A percentile compares a stretch with the other conserved stretches of the same genome.
Conservation (phyloP, 2,329 filamentous ascomycete species). For the Colletotrichum brevisporum region DNA sequence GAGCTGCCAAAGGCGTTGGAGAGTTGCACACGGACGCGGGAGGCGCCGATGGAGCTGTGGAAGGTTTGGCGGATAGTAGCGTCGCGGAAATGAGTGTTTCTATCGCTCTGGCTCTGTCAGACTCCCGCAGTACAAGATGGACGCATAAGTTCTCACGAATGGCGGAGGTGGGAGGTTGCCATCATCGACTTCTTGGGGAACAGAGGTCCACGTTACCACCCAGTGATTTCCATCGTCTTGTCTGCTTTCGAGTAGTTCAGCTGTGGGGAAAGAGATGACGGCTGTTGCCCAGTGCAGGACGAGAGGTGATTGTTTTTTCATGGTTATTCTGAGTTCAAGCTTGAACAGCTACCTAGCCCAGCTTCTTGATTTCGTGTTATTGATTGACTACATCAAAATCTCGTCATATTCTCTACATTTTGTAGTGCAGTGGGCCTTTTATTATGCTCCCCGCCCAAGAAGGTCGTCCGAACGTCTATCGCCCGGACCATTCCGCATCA, state of each 20-base stretch:
- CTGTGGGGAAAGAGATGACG: background rate
- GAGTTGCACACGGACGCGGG: conserved; percentile 72
- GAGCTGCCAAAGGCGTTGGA: conserved; percentile 76
- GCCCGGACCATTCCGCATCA: background rate
- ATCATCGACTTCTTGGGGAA: conserved; percentile 76
- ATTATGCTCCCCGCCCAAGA: background rate
- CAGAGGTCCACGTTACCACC: conserved; percentile 75
- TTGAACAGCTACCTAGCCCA: too few relatives aligned
- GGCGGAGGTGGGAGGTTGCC: conserved; percentile 72
- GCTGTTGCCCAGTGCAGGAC: conserved; percentile 2
- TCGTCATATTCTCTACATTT: background rate
- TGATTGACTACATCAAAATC: background rate
- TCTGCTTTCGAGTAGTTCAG: background rate
- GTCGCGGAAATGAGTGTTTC: conserved; percentile 66
- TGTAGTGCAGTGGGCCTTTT: too few relatives aligned
- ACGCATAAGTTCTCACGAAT: conserved; percentile 61
- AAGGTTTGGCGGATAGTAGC: conserved; percentile 77
- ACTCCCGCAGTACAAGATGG: background rate
- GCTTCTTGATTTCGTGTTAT: too few relatives aligned
- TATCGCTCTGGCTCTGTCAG: conserved; percentile 46
- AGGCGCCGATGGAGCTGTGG: conserved; percentile 69
- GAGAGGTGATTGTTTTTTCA: background rate
- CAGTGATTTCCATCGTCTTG: conserved; percentile 62
- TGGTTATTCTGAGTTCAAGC: background rate
- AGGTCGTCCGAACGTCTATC: background rate